A percentile compares a stretch with the other conserved stretches of the same genome.
These are phyloP conservation scores for Nemania abortiva DNA, from an alignment of 2,329 filamentous ascomycete species.

Conservation along the genomic window DNA sequence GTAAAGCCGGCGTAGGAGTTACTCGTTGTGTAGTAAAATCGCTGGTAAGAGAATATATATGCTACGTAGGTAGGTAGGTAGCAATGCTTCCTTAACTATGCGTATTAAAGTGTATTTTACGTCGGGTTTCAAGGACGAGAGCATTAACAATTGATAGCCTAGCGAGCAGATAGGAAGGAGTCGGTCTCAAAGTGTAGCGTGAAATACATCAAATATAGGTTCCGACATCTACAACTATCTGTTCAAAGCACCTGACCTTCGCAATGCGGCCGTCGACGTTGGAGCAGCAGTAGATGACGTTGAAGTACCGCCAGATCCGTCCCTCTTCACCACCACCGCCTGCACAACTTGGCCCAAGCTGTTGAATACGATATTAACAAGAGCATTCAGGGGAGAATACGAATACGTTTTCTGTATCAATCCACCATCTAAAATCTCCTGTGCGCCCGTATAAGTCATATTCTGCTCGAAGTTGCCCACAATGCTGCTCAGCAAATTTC, in stretches of 20 bases:
- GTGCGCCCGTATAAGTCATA: conserved; percentile 64
- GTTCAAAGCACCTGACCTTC: background rate
- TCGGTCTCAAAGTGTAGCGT: too few relatives aligned
- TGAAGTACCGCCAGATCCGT: conserved; percentile 31
- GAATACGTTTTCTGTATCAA: conserved; percentile 61
- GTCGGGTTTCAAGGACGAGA: too few relatives aligned
- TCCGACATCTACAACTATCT: too few relatives aligned
- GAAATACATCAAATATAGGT: too few relatives aligned
- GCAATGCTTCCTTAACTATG: too few relatives aligned
- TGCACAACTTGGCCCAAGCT: conserved; percentile 63
- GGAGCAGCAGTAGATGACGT: conserved; percentile 34
- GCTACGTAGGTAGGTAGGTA: too few relatives aligned
- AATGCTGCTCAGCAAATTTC: conserved; percentile 61
- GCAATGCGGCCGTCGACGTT: conserved; percentile 2
- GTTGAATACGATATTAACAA: conserved; percentile 65
- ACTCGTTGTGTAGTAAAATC: too few relatives aligned
- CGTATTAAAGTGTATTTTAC: too few relatives aligned
- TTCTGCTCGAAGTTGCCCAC: conserved; percentile 69
- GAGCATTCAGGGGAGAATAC: conserved; percentile 59
- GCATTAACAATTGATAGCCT: too few relatives aligned
- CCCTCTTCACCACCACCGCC: conserved; percentile 51
- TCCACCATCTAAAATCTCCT: conserved; percentile 50
- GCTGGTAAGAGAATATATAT: too few relatives aligned
- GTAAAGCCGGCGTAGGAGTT: too few relatives aligned
- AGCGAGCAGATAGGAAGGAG: too few relatives aligned